Conservation (phyloP, 116 monocot genomes). For the Phalaenopsis hybrid region DNA sequence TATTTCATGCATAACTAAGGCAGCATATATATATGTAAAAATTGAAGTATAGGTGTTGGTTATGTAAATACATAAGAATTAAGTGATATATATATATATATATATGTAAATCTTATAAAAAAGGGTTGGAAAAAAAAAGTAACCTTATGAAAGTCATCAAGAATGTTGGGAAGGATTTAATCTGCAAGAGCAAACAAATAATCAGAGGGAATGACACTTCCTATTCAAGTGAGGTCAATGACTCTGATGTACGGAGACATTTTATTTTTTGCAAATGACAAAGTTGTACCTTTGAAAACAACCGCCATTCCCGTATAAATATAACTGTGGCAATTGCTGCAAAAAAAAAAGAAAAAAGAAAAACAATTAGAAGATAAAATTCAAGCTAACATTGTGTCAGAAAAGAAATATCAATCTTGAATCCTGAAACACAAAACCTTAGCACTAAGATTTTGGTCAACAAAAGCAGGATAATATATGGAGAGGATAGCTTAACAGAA, state of each 20-base stretch:
- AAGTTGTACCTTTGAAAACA: constrained; percentile 40
- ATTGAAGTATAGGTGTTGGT: too few relatives aligned
- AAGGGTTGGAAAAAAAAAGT: constrained; percentile 9
- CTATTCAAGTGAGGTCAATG: neutral
- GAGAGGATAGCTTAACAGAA: too few relatives aligned
- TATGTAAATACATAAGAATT: too few relatives aligned
- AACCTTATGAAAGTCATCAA: constrained; percentile 52
- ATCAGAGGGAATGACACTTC: neutral
- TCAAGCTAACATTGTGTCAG: neutral
- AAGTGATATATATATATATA: too few relatives aligned
- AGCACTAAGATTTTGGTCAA: too few relatives aligned
- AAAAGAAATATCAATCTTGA: neutral
- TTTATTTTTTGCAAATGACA: neutral
- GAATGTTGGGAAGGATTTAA: constrained; percentile 23
- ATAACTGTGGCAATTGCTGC: constrained; percentile 74
- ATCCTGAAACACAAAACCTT: neutral
- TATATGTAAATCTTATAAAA: neutral
- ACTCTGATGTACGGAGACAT: neutral
- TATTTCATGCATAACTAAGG: too few relatives aligned
- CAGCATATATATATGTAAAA: too few relatives aligned
- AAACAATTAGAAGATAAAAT: constrained; percentile 11
- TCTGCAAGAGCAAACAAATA: constrained; percentile 33
- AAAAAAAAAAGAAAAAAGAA: constrained; percentile 11
- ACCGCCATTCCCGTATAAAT: constrained; percentile 45
- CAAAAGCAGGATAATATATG: too few relatives aligned